Percentiles rank a stretch among this genome's conserved stretches.
These are phyloP conservation scores for Galerina sulciceps DNA, from an alignment of 768 basidiomycete species.

Conservation along the genomic window DNA sequence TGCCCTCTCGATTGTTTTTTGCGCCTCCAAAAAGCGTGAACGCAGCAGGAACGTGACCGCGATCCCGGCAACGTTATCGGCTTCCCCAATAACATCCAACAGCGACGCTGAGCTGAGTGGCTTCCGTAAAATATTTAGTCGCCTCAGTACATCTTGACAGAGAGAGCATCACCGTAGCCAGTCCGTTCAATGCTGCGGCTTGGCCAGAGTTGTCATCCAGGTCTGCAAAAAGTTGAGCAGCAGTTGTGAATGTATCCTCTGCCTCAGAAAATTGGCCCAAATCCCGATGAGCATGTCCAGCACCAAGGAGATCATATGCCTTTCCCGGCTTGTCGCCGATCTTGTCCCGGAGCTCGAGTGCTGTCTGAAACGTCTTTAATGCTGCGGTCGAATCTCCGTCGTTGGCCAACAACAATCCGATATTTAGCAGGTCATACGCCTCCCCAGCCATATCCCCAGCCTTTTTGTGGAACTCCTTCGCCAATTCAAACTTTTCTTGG, in stretches of 20 bases:
- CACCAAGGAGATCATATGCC: slow-evolving; percentile 29
- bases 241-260: slow-evolving; percentile 11
- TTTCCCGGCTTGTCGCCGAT: slow-evolving; percentile 22
- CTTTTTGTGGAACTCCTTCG: slow-evolving; percentile 25
- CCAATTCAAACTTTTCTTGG: slow-evolving; percentile 22
- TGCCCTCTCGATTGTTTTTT: slow-evolving; percentile 21
- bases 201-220: slow-evolving; percentile 22
- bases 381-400: slow-evolving; percentile 13
- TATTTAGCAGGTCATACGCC: slow-evolving; percentile 32
- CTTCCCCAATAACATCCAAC: slow-evolving; percentile 23
- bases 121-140: slow-evolving; percentile 22
- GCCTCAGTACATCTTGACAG: slow-evolving; percentile 22
- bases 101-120: slow-evolving; percentile 15
- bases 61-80: slow-evolving; percentile 27
- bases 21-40: slow-evolving; percentile 28
- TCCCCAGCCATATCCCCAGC: slow-evolving; percentile 26
- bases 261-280: slow-evolving; percentile 13
- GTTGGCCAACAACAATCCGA: slow-evolving; percentile 24
- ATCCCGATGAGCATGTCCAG: slow-evolving; percentile 25
- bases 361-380: slow-evolving; percentile 15
- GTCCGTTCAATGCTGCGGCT: slow-evolving; percentile 25
- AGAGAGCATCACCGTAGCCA: slow-evolving; percentile 23
- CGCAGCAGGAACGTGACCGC: slow-evolving; percentile 26
- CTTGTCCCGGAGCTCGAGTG: slow-evolving; percentile 21
- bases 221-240: slow-evolving; percentile 21